Base-by-base conservation (phyloP, 257 asterid species). In the Nicotiana benthamiana region DNA sequence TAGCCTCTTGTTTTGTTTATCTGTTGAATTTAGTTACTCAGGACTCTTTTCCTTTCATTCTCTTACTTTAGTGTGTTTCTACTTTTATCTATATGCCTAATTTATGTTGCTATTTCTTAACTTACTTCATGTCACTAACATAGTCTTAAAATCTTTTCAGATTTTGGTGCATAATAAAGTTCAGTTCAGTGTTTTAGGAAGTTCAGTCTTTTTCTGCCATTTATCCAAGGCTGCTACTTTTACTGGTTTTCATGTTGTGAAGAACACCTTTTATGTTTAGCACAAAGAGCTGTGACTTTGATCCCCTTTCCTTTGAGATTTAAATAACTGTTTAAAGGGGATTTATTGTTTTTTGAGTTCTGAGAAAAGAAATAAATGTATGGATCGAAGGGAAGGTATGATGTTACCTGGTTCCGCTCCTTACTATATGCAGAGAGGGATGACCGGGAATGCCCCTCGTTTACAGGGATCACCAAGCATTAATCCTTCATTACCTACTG, bases 311-410 rank as follows among this genome's bases (percentile, higher is more conserved):
- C 52, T 9, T 48, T 56, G 4, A 60, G 66, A 77, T 57, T 67
- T 64, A 65, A 46, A 32, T 57, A 20, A 43, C 63, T 40, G 61
- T 65, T 57, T 46, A 53, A 60, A 59, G 48, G 79, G 60, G 77
- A 43, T 16, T 10, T 59, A n/a, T 77, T 77, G 27, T 77, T 77
- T 56, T 6, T 40, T 16, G 62, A 27, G 77, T 56, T 77, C 79
- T 27, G 59, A 17, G 34, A 70, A 56, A 53, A 66, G 52, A 79
- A 81, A 78, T 75, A 62, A 82, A 82, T 86, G 86, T 79, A 91
- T 89, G 93, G 92, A 89, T 86, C 85, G 79, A 83, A 88, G 89
- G 84, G 90, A 89, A 51, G 86, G 84, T 48, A 86, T 88, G 82
- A 16, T 75, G 5, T 76, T 80, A 77, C 86, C 85, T n/a, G 89